Evolutionary conservation across 768 basidiomycete species (phyloP), one percentile per base, ranked within the genome.

Genomic region (Boletus subcaerulescens): DNA sequence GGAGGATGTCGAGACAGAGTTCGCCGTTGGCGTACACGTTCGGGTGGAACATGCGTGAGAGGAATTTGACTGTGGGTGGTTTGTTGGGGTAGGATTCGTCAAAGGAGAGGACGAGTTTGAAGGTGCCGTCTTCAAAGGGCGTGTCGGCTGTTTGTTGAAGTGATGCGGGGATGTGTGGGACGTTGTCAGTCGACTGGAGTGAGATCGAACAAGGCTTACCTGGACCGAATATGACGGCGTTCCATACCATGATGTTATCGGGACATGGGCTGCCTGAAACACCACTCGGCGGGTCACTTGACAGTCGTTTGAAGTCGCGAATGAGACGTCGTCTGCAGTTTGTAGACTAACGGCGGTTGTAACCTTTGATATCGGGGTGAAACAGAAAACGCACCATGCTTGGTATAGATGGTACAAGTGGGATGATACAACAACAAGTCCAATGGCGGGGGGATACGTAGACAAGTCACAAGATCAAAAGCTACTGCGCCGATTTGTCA

Each of bases 231-330:
- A 99, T 99, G 53, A 99, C 97, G 2, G 97, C 97, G 65, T 99
- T 99, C 97, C 97, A 99, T 15, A 98, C 80, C 93, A 98, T 97
- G 72, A 99, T 97, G 71, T 98, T 98, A 70, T 98, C 97, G 3
- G 93, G 87, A 68, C 93, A 94, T 67, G 97, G 96, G 65, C 93
- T 95, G 14, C 96, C 97, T 5, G 93, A 95, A 61, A 99, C 93
- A 7, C 97, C 97, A 50, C 90, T 87, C 0, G 97, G 97, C 5
- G 96, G 95, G 68, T 98, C 97, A 22, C 86, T 87, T 44, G 93
- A 92, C 42, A 99, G 82, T 24, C 93, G 82, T 76, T 97, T 98
- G 76, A 99, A 98, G 75, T 99, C 97, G 54, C 97, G 89, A 59
- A 99, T 96, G 59, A 99, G 89, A 52, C 96, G 91, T 66, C 96